A percentile compares a stretch with the other conserved stretches of the same genome.
phyloP scores from a whole-genome alignment of 495 filamentous ascomycete genomes.

The Stereocaulon alpinum region DNA sequence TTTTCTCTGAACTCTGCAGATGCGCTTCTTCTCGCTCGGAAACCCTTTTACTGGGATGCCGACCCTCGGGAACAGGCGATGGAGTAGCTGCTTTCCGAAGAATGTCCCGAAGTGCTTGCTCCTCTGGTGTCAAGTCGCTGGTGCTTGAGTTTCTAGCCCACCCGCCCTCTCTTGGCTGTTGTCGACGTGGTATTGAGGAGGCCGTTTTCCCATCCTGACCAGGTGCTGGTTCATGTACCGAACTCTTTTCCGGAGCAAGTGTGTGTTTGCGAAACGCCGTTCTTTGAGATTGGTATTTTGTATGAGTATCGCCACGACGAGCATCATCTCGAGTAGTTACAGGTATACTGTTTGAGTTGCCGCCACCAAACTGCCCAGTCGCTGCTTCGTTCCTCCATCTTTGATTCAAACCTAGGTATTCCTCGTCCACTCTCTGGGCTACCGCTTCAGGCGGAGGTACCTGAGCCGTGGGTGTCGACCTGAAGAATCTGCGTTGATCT shows the following conservation, averaged over 20 bases:
- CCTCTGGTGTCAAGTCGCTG: background rate
- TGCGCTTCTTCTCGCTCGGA: no score
- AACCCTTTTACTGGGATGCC: no score
- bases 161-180: background rate
- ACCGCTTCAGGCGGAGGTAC: constrained; percentile 13
- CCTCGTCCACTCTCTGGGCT: constrained; percentile 5
- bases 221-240: no score
- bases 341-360: constrained; percentile 1
- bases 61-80: background rate
- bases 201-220: background rate
- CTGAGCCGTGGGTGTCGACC: background rate
- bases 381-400: background rate
- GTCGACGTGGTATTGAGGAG: background rate
- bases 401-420: background rate
- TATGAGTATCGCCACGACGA: constrained; percentile 4
- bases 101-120: constrained; percentile 5
- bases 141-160: background rate
- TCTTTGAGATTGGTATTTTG: background rate
- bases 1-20: no score
- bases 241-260: no score
- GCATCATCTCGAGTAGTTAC: background rate
- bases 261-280: no score
- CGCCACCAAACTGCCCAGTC: background rate
- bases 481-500: constrained; percentile 15
- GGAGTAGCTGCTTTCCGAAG: background rate